These are phyloP conservation scores for Ampelocalamus luodianensis DNA, from an alignment of 176 grass and related monocot genomes.

Conservation along the genomic window DNA sequence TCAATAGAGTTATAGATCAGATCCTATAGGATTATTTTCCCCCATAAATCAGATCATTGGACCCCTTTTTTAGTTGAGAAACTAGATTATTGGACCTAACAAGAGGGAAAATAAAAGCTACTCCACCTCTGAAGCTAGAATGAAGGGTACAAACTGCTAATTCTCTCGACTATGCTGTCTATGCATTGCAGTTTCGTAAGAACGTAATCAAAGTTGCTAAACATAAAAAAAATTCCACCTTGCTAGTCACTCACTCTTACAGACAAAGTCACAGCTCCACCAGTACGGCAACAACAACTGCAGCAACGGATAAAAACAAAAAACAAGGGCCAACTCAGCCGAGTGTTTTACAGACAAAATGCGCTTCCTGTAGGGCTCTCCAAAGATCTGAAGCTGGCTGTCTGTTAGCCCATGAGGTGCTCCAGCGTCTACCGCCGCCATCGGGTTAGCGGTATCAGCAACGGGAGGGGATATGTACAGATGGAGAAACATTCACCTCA, in stretches of 20 bases:
- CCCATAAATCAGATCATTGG: background rate
- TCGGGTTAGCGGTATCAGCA: conserved; percentile 5
- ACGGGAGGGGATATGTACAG: conserved; percentile 41
- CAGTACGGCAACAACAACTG: background rate
- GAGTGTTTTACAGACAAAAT: conserved; percentile 47
- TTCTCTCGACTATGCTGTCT: background rate
- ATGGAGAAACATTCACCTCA: conserved; percentile 11
- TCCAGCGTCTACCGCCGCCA: conserved; percentile 38
- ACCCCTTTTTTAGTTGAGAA: background rate
- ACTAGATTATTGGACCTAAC: background rate
- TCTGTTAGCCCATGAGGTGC: conserved; percentile 27
- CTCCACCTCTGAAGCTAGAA: background rate
- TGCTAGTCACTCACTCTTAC: conserved; percentile 29
- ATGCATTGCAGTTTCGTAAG: background rate
- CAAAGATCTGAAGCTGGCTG: conserved; percentile 21
- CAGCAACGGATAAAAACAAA: background rate
- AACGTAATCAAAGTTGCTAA: conserved; percentile 3
- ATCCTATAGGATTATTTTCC: too few relatives aligned
- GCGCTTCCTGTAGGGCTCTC: background rate
- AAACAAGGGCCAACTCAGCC: conserved; percentile 38
- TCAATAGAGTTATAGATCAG: too few relatives aligned
- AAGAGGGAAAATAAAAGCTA: background rate
- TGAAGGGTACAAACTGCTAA: background rate
- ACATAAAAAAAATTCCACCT: conserved; percentile 40
- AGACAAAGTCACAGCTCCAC: conserved; percentile 11